A percentile compares a stretch with the other conserved stretches of the same genome.
Evolutionary conservation across 495 filamentous ascomycete genomes (phyloP).

Genomic region (Penicillium simplicissimum): DNA sequence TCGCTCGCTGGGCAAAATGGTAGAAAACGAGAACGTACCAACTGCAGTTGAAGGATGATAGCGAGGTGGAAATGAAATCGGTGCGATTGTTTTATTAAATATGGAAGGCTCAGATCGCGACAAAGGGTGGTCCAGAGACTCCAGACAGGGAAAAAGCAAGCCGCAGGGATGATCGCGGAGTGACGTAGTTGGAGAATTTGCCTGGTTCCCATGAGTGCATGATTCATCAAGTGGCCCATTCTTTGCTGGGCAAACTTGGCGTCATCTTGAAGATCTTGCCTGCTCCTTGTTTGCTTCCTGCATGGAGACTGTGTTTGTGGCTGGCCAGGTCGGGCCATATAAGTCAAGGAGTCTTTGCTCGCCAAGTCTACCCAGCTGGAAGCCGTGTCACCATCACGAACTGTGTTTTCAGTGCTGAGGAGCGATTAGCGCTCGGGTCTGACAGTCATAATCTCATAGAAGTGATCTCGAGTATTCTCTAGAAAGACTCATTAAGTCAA

Average conservation of each 20-base stretch:
- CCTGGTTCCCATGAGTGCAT: slow-evolving; percentile 26
- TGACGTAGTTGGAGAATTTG: slow-evolving; percentile 45
- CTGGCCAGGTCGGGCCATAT: background rate
- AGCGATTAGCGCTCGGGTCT: background rate
- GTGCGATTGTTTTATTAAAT: slow-evolving; percentile 15
- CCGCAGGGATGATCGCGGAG: slow-evolving; percentile 39
- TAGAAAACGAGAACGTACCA: background rate
- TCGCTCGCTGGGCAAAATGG: background rate
- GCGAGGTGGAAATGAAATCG: slow-evolving; percentile 4
- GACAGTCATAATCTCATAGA: too few relatives aligned
- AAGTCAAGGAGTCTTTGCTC: background rate
- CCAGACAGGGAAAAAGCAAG: slow-evolving; percentile 19
- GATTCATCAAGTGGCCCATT: slow-evolving; percentile 30
- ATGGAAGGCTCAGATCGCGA: slow-evolving; percentile 14
- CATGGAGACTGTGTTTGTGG: background rate
- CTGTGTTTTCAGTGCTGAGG: background rate
- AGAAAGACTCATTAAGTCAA: background rate
- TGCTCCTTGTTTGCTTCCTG: background rate
- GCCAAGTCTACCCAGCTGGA: background rate
- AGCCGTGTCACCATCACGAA: background rate
- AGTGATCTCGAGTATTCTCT: too few relatives aligned
- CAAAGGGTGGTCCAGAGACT: slow-evolving; percentile 4
- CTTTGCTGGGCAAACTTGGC: slow-evolving; percentile 6
- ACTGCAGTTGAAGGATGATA: background rate
- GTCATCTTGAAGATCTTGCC: slow-evolving; percentile 14